phyloP scores from a whole-genome alignment of 73 alveolate genomes.

The Blepharisma stoltei region DNA sequence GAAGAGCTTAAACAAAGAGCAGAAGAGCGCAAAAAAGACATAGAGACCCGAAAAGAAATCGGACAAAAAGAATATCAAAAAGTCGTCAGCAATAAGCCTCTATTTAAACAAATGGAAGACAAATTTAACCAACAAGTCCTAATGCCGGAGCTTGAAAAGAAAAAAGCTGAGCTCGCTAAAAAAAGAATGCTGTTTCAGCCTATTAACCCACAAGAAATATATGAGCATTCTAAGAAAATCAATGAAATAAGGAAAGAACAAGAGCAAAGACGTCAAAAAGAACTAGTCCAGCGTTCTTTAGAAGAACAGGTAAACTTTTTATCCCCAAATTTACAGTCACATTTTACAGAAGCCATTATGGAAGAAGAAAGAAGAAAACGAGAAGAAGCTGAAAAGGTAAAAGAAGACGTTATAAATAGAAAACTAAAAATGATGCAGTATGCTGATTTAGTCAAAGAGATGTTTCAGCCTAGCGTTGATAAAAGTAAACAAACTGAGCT shows the following conservation, averaged over 20 bases:
- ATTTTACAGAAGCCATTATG: slow-evolving; percentile 5
- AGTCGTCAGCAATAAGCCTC: slow-evolving; percentile 12
- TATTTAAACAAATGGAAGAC: slow-evolving; percentile 33
- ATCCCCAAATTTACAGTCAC: not conserved
- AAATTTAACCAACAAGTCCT: slow-evolving; percentile 19
- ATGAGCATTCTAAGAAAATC: slow-evolving; percentile 28
- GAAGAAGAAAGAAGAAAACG: slow-evolving; percentile 19
- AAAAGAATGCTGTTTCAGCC: slow-evolving; percentile 19
- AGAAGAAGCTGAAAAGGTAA: not conserved
- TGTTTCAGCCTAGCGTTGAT: slow-evolving; percentile 5
- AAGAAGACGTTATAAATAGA: not conserved
- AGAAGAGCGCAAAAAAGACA: slow-evolving; percentile 30
- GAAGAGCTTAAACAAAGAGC: not conserved
- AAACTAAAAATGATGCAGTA: not conserved
- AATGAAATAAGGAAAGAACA: slow-evolving; percentile 5
- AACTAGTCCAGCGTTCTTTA: not conserved
- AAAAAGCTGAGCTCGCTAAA: slow-evolving; percentile 31
- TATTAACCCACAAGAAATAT: not conserved
- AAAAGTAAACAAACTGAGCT: not conserved
- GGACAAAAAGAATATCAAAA: not conserved
- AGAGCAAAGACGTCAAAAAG: slow-evolving; percentile 10
- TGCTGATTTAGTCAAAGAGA: slow-evolving; percentile 7
- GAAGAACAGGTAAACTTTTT: slow-evolving; percentile 5
- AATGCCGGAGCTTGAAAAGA: slow-evolving; percentile 27
- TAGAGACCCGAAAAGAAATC: slow-evolving; percentile 27